Percentiles rank a stretch among this genome's conserved stretches.
Conservation (phyloP, 2,329 filamentous ascomycete species). For the Botrytis deweyae region DNA sequence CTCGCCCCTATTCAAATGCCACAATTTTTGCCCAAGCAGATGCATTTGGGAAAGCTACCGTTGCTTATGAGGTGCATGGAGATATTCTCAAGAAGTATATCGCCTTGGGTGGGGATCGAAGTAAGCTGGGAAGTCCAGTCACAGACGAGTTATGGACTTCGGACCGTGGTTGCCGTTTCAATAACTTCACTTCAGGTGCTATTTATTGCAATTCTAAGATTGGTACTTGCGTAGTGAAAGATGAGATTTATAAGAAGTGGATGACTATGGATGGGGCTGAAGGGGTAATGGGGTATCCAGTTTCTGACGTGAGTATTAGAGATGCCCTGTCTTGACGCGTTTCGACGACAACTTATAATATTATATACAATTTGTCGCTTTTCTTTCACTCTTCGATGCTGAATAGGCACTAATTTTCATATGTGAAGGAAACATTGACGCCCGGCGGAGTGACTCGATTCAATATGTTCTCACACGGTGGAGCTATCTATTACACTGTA, state of each 20-base stretch:
- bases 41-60: slow-evolving; percentile 7
- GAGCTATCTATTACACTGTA: slow-evolving; percentile 16
- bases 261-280: not conserved
- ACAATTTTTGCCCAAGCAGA: slow-evolving; percentile 18
- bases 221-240: not conserved
- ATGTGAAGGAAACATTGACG: slow-evolving; percentile 10
- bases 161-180: slow-evolving; percentile 5
- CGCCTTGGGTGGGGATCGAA: not conserved
- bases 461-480: slow-evolving; percentile 12
- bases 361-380: not conserved
- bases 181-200: slow-evolving; percentile 4
- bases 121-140: slow-evolving; percentile 10
- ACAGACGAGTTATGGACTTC: slow-evolving; percentile 4
- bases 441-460: slow-evolving; percentile 7
- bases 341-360: not conserved
- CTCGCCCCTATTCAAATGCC: not conserved
- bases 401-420: not conserved
- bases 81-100: slow-evolving; percentile 14
- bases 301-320: slow-evolving; percentile 5
- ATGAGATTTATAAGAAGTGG: slow-evolving; percentile 13
- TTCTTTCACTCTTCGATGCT: not conserved
- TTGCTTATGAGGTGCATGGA: slow-evolving; percentile 14
- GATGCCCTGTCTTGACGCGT: not conserved
- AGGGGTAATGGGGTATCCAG: slow-evolving; percentile 8
- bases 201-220: slow-evolving; percentile 15